Conservation (phyloP, 768 basidiomycete species). For the Kwoniella bestiolae region DNA sequence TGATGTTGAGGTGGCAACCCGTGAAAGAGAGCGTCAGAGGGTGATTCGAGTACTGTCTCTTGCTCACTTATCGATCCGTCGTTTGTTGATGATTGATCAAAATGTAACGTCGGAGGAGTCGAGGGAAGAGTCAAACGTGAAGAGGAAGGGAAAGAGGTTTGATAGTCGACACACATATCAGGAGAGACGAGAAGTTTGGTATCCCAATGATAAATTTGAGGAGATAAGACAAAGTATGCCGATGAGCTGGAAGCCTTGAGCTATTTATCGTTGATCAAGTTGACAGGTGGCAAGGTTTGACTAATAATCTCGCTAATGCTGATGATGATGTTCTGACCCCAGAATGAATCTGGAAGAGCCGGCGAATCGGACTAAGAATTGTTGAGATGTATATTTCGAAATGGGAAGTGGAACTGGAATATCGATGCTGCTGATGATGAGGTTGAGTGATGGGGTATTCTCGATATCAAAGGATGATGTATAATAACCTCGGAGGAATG, state of each 20-base stretch:
- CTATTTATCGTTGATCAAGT: no score
- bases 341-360: background rate
- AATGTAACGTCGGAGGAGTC: constrained; percentile 25
- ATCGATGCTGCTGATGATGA: background rate
- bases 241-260: no score
- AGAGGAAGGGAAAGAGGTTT: constrained; percentile 17
- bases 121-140: constrained; percentile 12
- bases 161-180: constrained; percentile 26
- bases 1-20: constrained; percentile 3
- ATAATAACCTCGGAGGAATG: no score
- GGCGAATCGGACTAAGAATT: background rate
- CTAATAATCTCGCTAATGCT: no score
- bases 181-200: background rate
- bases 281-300: background rate
- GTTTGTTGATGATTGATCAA: constrained; percentile 16
- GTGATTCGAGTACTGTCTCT: constrained; percentile 27
- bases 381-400: background rate
- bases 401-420: background rate
- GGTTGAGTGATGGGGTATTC: no score
- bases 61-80: constrained; percentile 28
- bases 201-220: no score
- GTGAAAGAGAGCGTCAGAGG: constrained; percentile 11
- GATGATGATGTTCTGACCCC: no score
- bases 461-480: no score
- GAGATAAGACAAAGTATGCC: no score